Conservation (phyloP, 2,329 filamentous ascomycete genomes). For the Tricladium varicosporioides region DNA sequence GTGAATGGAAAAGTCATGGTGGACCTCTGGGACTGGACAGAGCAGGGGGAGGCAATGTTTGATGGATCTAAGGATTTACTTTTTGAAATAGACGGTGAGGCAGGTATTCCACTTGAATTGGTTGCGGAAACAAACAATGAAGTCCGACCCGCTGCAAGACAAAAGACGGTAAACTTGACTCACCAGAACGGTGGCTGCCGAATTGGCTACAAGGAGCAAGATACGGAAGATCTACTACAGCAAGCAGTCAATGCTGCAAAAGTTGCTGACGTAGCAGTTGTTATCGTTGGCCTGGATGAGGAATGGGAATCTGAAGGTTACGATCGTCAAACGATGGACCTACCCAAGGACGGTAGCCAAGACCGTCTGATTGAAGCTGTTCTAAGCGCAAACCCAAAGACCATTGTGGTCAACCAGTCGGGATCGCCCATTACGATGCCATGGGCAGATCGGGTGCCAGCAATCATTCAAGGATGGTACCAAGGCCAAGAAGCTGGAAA, state of each 20-base stretch:
- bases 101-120: conserved; percentile 58
- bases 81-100: conserved; percentile 58
- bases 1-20: conserved; percentile 58
- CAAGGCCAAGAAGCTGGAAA: conserved; percentile 60
- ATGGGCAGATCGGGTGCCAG: conserved; percentile 63
- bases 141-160: conserved; percentile 58
- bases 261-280: conserved; percentile 63
- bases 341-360: conserved; percentile 55
- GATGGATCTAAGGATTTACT: conserved; percentile 65
- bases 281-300: conserved; percentile 67
- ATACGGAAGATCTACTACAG: conserved; percentile 58
- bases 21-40: conserved; percentile 68
- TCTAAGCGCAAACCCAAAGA: conserved; percentile 59
- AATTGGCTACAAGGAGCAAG: conserved; percentile 68
- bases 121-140: conserved; percentile 66
- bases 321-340: conserved; percentile 60
- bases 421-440: conserved; percentile 70
- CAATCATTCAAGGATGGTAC: conserved; percentile 70
- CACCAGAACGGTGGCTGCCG: conserved; percentile 70
- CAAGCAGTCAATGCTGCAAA: conserved; percentile 62
- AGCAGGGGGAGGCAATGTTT: conserved; percentile 70
- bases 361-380: conserved; percentile 64
- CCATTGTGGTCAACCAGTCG: conserved; percentile 67
- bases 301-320: conserved; percentile 78
- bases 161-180: conserved; percentile 54